phyloP scores from a whole-genome alignment of 257 asterid species.

The Buddleja alternifolia region DNA sequence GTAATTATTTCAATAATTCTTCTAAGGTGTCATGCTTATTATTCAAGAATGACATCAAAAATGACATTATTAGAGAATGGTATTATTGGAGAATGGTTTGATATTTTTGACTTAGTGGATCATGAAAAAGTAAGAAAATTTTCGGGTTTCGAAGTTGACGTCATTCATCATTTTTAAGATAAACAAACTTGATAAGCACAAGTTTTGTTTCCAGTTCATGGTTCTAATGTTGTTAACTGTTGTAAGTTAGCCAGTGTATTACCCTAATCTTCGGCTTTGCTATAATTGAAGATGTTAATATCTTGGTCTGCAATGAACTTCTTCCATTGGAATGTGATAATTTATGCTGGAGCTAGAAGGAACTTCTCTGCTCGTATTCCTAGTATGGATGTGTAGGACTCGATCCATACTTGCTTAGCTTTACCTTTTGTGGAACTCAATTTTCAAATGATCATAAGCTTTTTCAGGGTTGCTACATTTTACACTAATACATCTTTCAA shows the following conservation, averaged over 20 bases:
- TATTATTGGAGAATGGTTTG: constrained; percentile 18
- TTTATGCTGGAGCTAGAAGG: constrained; percentile 15
- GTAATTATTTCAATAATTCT: constrained; percentile 26
- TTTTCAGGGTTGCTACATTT: constrained; percentile 16
- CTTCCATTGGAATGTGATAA: constrained; percentile 16
- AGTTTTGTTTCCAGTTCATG: constrained; percentile 10
- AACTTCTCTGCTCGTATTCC: not conserved
- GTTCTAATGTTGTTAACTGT: not conserved
- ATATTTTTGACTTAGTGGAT: constrained; percentile 56
- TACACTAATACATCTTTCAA: not conserved
- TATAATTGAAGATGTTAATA: constrained; percentile 16
- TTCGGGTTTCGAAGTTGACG: constrained; percentile 51
- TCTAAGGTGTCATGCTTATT: not conserved
- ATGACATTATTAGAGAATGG: too few relatives aligned
- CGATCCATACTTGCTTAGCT: not conserved
- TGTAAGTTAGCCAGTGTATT: constrained; percentile 16
- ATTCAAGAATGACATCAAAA: constrained; percentile 12
- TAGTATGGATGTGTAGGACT: constrained; percentile 3
- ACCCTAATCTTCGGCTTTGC: not conserved
- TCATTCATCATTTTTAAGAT: constrained; percentile 54
- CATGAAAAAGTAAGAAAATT: constrained; percentile 53
- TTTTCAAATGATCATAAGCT: constrained; percentile 8
- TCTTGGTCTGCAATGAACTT: constrained; percentile 12
- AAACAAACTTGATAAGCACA: constrained; percentile 10
- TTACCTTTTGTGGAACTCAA: constrained; percentile 3